Evolutionary conservation across 306 rosid species (phyloP), one percentile per base, ranked within the genome.

Genomic region (Gleditsia sinensis): DNA sequence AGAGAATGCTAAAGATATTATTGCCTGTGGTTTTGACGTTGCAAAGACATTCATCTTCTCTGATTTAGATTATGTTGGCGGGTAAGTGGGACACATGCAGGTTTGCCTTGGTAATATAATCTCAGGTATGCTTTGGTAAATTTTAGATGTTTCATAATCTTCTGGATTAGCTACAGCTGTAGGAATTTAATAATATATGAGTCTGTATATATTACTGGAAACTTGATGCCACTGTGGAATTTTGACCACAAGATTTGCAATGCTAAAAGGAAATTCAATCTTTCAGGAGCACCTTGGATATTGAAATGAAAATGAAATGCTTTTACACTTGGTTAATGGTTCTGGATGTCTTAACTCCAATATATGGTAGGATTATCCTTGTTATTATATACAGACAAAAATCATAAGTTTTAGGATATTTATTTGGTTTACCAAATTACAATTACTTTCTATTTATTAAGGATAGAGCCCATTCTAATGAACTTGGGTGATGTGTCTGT

Each of bases 1-100:
- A 39, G 96, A 94, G 83, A 92, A 94, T 68, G 93, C 99, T 1
- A 92, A 92, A 68, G 99, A 94, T 57, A 94, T 92, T 64, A 94
- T 94, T 77, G 99, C 99, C 67, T 94, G 99, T 81, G 99, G 97
- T 62, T 94, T 91, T 83, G 99, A 91, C 69, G 42, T 94, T 64
- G 74, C 93, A 2, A 87, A 81, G 78, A 94, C 97, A 74, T 94
- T 94, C 84, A 91, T 94, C 77, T 94, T 94, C 67, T 72, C 89
- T 5, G 93, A 92, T 79, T 90, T 90, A 56, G 86, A 82, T 78
- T 91, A 84, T 54, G 85, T 91, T 68, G 97, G 97, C 25, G 97
- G 96, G 98, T 91, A 67, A 84, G 97, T 86, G 36, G 13, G 59
- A 70, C 43, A 36, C 54, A 37, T 27, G 50, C 71, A 71, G 16